Evolutionary conservation across 768 basidiomycete species (phyloP).

Genomic region (Leucosporidium yakuticum): DNA sequence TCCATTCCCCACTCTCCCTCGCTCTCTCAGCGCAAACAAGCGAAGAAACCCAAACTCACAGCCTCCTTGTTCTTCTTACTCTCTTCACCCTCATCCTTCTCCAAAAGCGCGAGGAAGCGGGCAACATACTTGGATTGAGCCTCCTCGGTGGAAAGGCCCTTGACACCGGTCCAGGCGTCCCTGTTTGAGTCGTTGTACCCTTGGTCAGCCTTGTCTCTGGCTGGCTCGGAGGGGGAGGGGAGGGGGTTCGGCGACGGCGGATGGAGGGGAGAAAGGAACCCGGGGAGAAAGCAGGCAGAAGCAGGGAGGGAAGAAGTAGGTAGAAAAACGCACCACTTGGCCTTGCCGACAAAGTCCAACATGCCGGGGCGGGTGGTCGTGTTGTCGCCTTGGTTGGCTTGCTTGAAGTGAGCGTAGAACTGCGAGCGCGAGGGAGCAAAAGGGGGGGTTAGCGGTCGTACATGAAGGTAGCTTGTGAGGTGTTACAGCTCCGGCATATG

Average conservation of each 20-base stretch:
- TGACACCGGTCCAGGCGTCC: slow-evolving; percentile 75
- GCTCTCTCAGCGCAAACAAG: too few relatives aligned
- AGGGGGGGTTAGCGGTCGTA: not conserved
- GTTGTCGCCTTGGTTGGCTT: slow-evolving; percentile 53
- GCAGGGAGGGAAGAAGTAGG: slow-evolving; percentile 26
- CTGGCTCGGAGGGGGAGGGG: not conserved
- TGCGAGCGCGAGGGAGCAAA: slow-evolving; percentile 40
- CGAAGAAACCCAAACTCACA: slow-evolving; percentile 43
- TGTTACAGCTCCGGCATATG: too few relatives aligned
- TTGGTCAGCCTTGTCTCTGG: not conserved
- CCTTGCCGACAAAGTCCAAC: slow-evolving; percentile 79
- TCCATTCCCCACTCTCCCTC: too few relatives aligned
- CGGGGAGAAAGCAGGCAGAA: not conserved
- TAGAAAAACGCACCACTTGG: slow-evolving; percentile 65
- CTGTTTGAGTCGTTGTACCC: slow-evolving; percentile 46
- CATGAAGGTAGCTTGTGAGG: too few relatives aligned
- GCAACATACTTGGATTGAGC: slow-evolving; percentile 69
- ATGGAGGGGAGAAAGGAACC: not conserved
- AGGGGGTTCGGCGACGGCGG: not conserved
- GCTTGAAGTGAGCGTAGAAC: slow-evolving; percentile 95
- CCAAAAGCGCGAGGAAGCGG: slow-evolving; percentile 61
- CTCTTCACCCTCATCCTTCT: slow-evolving; percentile 51
- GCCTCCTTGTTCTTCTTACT: slow-evolving; percentile 56
- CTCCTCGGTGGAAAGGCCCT: slow-evolving; percentile 67
- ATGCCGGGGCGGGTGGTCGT: slow-evolving; percentile 56